Conservation (phyloP, 2,329 filamentous ascomycete species). For the Calonectria pteridis region DNA sequence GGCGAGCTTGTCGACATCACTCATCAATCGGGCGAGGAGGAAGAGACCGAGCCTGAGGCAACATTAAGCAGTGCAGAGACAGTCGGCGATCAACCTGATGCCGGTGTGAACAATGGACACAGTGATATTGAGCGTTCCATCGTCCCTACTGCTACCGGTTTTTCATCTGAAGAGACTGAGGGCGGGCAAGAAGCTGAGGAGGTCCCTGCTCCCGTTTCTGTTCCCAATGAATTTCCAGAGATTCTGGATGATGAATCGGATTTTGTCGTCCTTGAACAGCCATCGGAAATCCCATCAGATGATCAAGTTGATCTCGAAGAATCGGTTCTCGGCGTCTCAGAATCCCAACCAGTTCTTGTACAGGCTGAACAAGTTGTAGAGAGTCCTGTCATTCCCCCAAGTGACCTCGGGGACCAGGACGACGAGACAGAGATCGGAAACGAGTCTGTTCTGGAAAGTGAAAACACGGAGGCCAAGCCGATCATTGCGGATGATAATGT, state of each 20-base stretch:
- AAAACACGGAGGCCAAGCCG: neutral
- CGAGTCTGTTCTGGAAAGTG: neutral
- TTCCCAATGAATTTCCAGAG: neutral
- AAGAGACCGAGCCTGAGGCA: neutral
- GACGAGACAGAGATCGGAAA: constrained; percentile 11
- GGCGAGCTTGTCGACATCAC: neutral
- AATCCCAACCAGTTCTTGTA: neutral
- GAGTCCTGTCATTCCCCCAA: constrained; percentile 16
- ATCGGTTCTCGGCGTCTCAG: neutral
- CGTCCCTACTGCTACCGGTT: neutral
- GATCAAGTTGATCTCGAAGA: neutral
- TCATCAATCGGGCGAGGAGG: neutral
- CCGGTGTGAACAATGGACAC: neutral
- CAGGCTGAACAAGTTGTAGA: neutral
- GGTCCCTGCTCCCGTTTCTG: neutral
- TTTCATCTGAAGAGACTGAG: neutral
- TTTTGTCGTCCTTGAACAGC: neutral
- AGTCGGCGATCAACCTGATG: neutral
- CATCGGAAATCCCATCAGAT: neutral
- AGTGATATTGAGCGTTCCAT: neutral
- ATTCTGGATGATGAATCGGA: neutral
- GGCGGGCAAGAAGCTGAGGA: neutral
- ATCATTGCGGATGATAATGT: neutral
- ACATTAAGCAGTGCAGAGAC: neutral
- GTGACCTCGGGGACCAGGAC: neutral